Conservation (phyloP, 768 basidiomycete species). For the Termitomyces sp. region DNA sequence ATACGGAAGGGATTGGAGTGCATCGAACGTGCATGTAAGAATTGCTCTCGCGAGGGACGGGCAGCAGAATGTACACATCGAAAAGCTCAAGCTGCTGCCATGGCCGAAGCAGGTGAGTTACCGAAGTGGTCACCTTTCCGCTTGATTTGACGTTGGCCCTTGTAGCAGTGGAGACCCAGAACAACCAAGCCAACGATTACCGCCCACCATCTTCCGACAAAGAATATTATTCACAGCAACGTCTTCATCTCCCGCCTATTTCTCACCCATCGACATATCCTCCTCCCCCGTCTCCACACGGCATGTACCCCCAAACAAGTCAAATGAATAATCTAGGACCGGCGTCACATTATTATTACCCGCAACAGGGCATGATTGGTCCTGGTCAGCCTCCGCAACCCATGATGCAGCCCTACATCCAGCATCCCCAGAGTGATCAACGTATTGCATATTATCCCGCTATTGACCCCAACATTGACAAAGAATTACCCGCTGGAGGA, state of each 20-base stretch:
- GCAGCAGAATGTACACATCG: conserved; percentile 43
- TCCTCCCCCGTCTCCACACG: conserved; percentile 15
- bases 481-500: conserved; percentile 8
- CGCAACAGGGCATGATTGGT: conserved; percentile 16
- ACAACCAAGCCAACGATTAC: conserved; percentile 1
- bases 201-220: conserved; percentile 7
- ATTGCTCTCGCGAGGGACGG: conserved; percentile 39
- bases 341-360: conserved; percentile 14
- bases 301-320: conserved; percentile 9
- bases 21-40: conserved; percentile 40
- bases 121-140: neutral
- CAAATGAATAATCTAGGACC: conserved; percentile 12
- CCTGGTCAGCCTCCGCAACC: conserved; percentile 18
- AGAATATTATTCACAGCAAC: conserved; percentile 14
- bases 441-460: conserved; percentile 28
- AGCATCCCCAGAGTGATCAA: conserved; percentile 11
- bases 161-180: neutral
- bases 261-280: conserved; percentile 16
- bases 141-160: neutral
- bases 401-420: conserved; percentile 16
- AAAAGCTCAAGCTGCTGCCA: conserved; percentile 17
- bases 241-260: conserved; percentile 21
- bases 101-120: conserved; percentile 19
- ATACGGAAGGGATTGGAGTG: conserved; percentile 47
- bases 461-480: conserved; percentile 30